These are phyloP conservation scores for Colletotrichum melonis DNA, from an alignment of 2,329 filamentous ascomycete species.

Conservation along the genomic window DNA sequence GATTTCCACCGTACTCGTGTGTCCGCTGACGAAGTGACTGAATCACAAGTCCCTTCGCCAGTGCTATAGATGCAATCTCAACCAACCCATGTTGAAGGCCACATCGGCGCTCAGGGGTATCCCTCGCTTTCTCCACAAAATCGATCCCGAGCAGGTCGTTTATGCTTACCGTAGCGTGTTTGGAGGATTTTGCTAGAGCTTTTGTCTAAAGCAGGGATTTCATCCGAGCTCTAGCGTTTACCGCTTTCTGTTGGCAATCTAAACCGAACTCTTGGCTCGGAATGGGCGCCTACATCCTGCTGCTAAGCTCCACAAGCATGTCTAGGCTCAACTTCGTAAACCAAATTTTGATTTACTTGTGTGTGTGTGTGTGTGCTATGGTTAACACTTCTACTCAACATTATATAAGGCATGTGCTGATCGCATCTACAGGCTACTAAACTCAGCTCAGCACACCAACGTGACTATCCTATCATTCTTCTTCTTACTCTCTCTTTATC, in stretches of 20 bases:
- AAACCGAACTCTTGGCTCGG: neutral
- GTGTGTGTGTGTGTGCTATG: neutral
- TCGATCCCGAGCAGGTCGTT: neutral
- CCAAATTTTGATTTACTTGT: neutral
- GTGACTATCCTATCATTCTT: conserved; percentile 1
- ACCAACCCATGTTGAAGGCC: neutral
- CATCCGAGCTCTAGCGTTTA: neutral
- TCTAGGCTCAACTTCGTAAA: neutral
- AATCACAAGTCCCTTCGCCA: no score
- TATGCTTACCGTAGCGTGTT: neutral
- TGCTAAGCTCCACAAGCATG: neutral
- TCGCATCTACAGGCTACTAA: neutral
- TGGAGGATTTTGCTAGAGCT: neutral
- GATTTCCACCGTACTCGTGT: no score
- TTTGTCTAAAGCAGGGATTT: neutral
- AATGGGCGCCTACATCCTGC: neutral
- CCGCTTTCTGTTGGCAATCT: neutral
- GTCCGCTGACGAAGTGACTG: no score
- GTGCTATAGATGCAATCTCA: no score
- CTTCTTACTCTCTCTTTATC: neutral
- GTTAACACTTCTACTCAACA: neutral
- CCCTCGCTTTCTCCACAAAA: neutral
- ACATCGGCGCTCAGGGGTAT: neutral
- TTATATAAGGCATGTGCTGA: neutral
- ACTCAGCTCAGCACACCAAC: neutral